Percentiles rank a stretch among this genome's conserved stretches.
Evolutionary conservation across 805 yeast species (phyloP).

Genomic region (Ogataea glucozyma): DNA sequence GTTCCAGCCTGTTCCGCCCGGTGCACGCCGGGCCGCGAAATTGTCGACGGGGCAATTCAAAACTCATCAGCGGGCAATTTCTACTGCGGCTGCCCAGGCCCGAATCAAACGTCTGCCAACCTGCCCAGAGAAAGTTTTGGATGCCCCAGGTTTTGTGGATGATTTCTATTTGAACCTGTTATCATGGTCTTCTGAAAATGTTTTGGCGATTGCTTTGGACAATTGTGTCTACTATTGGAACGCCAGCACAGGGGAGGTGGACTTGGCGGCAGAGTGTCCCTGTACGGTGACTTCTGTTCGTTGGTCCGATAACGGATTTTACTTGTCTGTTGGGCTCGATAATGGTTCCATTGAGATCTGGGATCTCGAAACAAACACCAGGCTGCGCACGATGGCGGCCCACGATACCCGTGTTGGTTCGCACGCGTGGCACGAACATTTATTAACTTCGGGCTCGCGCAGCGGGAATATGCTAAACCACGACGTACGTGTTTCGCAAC

Average conservation of each 20-base stretch:
- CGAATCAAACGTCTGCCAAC: slow-evolving; percentile 78
- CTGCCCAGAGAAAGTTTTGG: slow-evolving; percentile 89
- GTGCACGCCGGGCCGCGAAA: slow-evolving; percentile 34
- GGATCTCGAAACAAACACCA: slow-evolving; percentile 81
- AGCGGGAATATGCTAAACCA: slow-evolving; percentile 83
- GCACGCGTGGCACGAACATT: slow-evolving; percentile 81
- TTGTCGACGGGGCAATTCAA: slow-evolving; percentile 22
- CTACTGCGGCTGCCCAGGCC: slow-evolving; percentile 55
- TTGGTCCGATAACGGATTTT: slow-evolving; percentile 92
- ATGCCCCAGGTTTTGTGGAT: slow-evolving; percentile 93
- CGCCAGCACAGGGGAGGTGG: slow-evolving; percentile 78
- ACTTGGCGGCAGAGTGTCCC: slow-evolving; percentile 58
- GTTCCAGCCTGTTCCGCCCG: slow-evolving; percentile 86
- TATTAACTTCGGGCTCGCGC: slow-evolving; percentile 83
- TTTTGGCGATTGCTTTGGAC: slow-evolving; percentile 86
- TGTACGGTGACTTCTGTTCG: slow-evolving; percentile 65
- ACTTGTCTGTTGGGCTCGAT: slow-evolving; percentile 78
- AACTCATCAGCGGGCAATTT: slow-evolving; percentile 27
- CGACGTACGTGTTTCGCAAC: slow-evolving; percentile 85
- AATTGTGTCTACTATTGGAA: slow-evolving; percentile 89
- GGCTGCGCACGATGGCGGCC: slow-evolving; percentile 75
- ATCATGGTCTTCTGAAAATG: slow-evolving; percentile 83
- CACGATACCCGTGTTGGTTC: slow-evolving; percentile 78
- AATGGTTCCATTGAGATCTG: slow-evolving; percentile 89
- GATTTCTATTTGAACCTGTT: slow-evolving; percentile 87